Base-by-base conservation (phyloP, 805 yeast species). In the Cephaloascus albidus region DNA sequence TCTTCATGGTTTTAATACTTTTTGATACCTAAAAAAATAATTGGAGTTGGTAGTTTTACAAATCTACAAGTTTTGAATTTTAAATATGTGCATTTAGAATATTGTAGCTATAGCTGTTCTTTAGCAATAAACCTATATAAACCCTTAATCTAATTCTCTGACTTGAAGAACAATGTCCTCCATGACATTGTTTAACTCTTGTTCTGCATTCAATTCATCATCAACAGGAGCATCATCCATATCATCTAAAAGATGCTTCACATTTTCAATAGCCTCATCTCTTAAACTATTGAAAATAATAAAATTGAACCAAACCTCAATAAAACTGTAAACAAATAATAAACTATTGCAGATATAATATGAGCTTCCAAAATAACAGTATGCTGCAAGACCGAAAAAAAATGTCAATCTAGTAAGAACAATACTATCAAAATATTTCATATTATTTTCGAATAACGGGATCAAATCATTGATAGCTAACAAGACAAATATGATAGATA, bases 281-380 rank as follows among this genome's bases (percentile, higher is more conserved):
- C 78, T 72, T 43, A 83, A 60, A 34, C 80, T 68, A 51, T 70
- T 74, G 55, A 68, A 81, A 27, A 80, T 67, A 45, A 82, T 59
- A 42, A 80, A 76, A 49, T 79, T 76, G 50, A 77, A 63, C 87
- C 89, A 83, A 26, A 81, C 69, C 54, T 83, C 93, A 45, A 74
- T 50, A 44, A 82, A 80, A 23, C 76, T 55, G 51, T 71, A 80
- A 4, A 71, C 60, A 45, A 83, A 80, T 3, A 80, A 73, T 36
- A 76, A 60, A 50, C 76, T 78, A 57, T 81, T 81, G 51, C 81
- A 76, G n/a, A 81, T 42, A 18, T 60, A 54, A 17, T 68, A 64
- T 35, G 61, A 54, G n/a, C 59, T 58, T 40, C 69, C 68, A 33
- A 70, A 39, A 49, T 76, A 78, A 19, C 78, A 57, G 45, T 66